Evolutionary conservation across 805 yeast species (phyloP).

Genomic region (Starmerella riodocensis): DNA sequence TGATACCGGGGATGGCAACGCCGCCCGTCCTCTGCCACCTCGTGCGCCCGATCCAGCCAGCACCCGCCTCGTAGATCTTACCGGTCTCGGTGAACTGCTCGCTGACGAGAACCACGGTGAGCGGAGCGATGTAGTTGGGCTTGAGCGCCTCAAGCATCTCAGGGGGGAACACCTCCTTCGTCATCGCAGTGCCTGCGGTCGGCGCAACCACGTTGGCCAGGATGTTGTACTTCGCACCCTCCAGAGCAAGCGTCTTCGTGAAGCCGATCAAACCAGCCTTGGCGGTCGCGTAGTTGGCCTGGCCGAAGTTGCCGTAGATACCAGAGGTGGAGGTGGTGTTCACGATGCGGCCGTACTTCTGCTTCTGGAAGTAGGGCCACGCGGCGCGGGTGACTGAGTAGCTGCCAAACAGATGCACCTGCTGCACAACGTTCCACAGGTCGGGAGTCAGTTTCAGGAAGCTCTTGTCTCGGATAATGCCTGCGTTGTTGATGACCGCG

Average conservation of each 20-base stretch:
- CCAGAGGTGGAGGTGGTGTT: conserved; percentile 94
- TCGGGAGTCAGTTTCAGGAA: conserved; percentile 70
- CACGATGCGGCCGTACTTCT: conserved; percentile 67
- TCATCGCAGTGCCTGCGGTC: conserved; percentile 97
- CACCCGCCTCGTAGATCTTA: conserved; percentile 81
- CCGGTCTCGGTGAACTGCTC: conserved; percentile 66
- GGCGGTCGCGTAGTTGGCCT: conserved; percentile 90
- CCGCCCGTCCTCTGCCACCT: conserved; percentile 94
- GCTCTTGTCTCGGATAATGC: conserved; percentile 80
- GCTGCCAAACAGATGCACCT: conserved; percentile 74
- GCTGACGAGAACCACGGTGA: conserved; percentile 65
- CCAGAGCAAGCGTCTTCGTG: conserved; percentile 75
- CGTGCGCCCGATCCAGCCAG: conserved; percentile 91
- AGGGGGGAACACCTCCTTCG: conserved; percentile 68
- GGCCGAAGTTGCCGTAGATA: conserved; percentile 95
- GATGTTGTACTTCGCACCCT: conserved; percentile 70
- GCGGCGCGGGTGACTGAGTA: conserved; percentile 73
- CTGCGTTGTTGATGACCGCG: conserved; percentile 83
- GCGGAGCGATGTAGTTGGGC: conserved; percentile 82
- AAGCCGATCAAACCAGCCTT: conserved; percentile 80
- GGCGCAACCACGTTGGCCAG: conserved; percentile 81
- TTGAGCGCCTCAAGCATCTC: conserved; percentile 73
- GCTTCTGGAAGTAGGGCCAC: conserved; percentile 78
- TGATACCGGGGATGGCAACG: conserved; percentile 40
- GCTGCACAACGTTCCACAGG: conserved; percentile 70